A percentile compares a stretch with the other conserved stretches of the same genome.
phyloP scores from a whole-genome alignment of 805 yeast species.

The Pichia californica region DNA sequence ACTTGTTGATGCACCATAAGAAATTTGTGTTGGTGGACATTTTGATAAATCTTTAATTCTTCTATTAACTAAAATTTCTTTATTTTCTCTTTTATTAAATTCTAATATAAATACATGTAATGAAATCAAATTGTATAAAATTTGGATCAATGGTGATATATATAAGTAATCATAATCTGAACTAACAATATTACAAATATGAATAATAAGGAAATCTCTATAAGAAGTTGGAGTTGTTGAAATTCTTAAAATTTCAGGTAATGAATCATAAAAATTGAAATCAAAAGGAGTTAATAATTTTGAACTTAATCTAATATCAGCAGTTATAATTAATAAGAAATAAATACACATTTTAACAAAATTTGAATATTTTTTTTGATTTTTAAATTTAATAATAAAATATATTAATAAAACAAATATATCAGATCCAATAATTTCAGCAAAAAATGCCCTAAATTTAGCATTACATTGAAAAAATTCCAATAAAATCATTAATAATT shows the following conservation, averaged over 20 bases:
- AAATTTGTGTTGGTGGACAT: slow-evolving; percentile 32
- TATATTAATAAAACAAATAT: slow-evolving; percentile 48
- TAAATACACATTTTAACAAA: slow-evolving; percentile 46
- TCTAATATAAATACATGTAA: slow-evolving; percentile 15
- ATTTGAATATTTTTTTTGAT: slow-evolving; percentile 32
- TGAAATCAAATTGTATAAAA: slow-evolving; percentile 56
- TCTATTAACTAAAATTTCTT: slow-evolving; percentile 15
- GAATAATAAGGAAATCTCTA: slow-evolving; percentile 57
- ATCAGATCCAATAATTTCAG: slow-evolving; percentile 42
- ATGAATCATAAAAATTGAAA: slow-evolving; percentile 34
- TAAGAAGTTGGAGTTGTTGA: slow-evolving; percentile 40
- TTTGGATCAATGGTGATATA: slow-evolving; percentile 48
- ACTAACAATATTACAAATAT: slow-evolving; percentile 39
- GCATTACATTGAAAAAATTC: slow-evolving; percentile 71
- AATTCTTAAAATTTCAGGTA: slow-evolving; percentile 48
- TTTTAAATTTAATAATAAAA: slow-evolving; percentile 46
- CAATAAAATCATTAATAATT: slow-evolving; percentile 62
- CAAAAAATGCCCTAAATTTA: slow-evolving; percentile 40
- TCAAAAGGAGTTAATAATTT: slow-evolving; percentile 42
- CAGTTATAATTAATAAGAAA: slow-evolving; percentile 43
- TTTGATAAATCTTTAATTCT: slow-evolving; percentile 8
- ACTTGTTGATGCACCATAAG: slow-evolving; percentile 43
- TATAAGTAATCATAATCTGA: slow-evolving; percentile 28
- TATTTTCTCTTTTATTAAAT: slow-evolving; percentile 1
- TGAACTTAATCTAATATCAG: slow-evolving; percentile 30